phyloP scores from a whole-genome alignment of 345 rosid genomes.

The Clausena lansium region DNA sequence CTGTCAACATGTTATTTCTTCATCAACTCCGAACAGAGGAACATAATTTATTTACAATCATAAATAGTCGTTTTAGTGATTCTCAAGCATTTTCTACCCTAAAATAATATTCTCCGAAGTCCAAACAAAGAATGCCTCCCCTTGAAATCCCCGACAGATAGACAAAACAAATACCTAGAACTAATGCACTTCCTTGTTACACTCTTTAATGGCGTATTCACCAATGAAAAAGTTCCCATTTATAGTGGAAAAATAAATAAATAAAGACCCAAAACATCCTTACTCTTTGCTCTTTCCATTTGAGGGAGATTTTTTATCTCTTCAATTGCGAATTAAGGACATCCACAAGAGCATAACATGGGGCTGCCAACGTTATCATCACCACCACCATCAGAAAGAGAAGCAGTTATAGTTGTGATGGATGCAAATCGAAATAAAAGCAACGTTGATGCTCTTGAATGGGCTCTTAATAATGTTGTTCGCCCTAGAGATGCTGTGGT shows the following conservation, averaged over 20 bases:
- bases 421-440: slow-evolving; percentile 35
- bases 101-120: background rate
- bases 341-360: background rate
- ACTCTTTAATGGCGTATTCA: background rate
- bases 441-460: slow-evolving; percentile 38
- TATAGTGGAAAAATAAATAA: background rate
- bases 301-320: background rate
- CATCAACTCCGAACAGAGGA: too few relatives aligned
- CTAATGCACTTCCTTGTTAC: background rate
- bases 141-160: background rate
- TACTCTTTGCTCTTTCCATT: background rate
- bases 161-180: background rate
- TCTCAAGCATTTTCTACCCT: background rate
- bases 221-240: background rate
- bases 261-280: background rate
- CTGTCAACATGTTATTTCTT: too few relatives aligned
- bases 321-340: background rate
- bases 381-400: background rate
- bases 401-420: slow-evolving; percentile 42
- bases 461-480: slow-evolving; percentile 49
- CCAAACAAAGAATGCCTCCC: background rate
- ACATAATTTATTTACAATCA: too few relatives aligned
- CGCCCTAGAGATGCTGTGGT: slow-evolving; percentile 34
- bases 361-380: background rate
- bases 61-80: background rate